phyloP scores from a whole-genome alignment of 352 stramenopile genomes.

The Pythium myriotylum region DNA sequence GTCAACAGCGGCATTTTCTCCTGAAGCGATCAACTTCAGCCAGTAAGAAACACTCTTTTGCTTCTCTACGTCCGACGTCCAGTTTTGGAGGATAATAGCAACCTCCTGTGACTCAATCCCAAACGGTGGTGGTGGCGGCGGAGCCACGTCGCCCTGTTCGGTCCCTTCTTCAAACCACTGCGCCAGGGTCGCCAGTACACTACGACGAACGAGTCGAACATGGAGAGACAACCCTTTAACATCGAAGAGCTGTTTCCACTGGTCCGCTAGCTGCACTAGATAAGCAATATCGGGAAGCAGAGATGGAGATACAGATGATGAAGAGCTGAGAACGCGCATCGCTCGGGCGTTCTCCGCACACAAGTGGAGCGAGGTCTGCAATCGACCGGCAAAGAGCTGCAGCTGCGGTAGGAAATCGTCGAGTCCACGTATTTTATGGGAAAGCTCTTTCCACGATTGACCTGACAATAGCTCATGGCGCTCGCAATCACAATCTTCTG shows the following conservation, averaged over 20 bases:
- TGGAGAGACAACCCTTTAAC: constrained; percentile 3
- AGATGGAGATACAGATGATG: constrained; percentile 3
- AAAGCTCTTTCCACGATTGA: constrained; percentile 23
- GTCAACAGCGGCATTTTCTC: constrained; percentile 18
- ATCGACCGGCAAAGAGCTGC: constrained; percentile 32
- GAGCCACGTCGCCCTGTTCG: background rate
- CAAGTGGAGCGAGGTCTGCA: constrained; percentile 36
- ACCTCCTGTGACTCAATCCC: constrained; percentile 60
- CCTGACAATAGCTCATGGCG: background rate
- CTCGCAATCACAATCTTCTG: constrained; percentile 4
- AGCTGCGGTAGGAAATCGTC: constrained; percentile 48
- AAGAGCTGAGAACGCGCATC: constrained; percentile 3
- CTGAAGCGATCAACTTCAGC: constrained; percentile 49
- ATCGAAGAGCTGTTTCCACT: constrained; percentile 16
- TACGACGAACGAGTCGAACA: constrained; percentile 33
- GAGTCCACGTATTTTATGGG: constrained; percentile 29
- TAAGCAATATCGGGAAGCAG: constrained; percentile 2
- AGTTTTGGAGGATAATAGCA: constrained; percentile 61
- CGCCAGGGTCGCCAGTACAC: constrained; percentile 39
- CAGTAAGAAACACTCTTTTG: constrained; percentile 40
- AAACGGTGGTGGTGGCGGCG: constrained; percentile 47
- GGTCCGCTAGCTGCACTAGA: constrained; percentile 1
- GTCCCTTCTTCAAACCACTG: constrained; percentile 51
- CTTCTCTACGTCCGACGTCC: constrained; percentile 47
- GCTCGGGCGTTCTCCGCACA: constrained; percentile 41